Conservation (phyloP, 75 land plant genomes). For the Chamaecyparis obtusa region DNA sequence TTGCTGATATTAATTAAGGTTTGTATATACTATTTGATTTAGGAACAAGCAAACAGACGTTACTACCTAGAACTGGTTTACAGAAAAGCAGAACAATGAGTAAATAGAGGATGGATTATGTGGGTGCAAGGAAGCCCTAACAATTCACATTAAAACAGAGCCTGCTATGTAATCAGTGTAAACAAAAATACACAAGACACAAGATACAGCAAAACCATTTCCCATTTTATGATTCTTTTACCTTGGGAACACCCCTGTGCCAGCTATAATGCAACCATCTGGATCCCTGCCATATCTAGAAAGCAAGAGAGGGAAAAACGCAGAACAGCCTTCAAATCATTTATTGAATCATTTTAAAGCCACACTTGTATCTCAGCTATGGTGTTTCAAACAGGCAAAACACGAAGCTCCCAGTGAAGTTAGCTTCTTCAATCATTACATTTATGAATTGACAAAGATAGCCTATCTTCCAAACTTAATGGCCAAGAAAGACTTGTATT, state of each 20-base stretch:
- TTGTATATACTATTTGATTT: not conserved
- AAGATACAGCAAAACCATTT: not conserved
- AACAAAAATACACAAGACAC: not conserved
- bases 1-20: not conserved
- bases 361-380: not conserved
- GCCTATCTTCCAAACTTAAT: not conserved
- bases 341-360: not conserved
- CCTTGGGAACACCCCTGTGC: not conserved
- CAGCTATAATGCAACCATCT: not conserved
- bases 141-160: not conserved
- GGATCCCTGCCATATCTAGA: not conserved
- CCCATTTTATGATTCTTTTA: not conserved
- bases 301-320: not conserved
- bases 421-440: not conserved
- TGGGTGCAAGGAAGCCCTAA: not conserved
- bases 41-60: not conserved
- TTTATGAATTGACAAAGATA: not conserved
- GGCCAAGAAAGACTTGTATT: not conserved
- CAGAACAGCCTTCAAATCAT: not conserved
- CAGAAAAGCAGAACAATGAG: not conserved
- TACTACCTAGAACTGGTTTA: not conserved
- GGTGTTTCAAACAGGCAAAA: not conserved
- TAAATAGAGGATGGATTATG: not conserved
- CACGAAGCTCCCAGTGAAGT: not conserved
- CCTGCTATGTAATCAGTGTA: not conserved